Evolutionary conservation across 1,284 basidiomycete genomes (phyloP), one percentile per base, ranked within the genome.

Genomic region (Apiotrichum brassicae): DNA sequence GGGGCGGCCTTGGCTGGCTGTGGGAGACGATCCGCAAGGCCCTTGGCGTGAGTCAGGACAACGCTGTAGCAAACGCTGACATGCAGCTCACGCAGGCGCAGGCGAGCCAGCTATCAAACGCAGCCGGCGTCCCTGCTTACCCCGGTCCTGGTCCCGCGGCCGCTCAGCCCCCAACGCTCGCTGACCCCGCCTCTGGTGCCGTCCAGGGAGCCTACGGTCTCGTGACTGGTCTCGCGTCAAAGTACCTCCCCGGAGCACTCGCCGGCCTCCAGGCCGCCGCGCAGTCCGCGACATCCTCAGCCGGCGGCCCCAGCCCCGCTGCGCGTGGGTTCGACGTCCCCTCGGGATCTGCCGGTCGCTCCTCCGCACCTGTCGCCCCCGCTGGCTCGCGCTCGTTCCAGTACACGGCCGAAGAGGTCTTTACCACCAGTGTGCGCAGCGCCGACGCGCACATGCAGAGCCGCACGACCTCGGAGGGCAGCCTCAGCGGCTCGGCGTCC

Each of bases 181-280:
- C 63, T 22, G 68, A 72, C 52, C 72, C 70, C 7, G 70, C 66
- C 16, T 64, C 63, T 3, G 72, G 71, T 14, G 65, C 65, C 1
- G 54, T 64, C 12, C 65, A 66, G 48, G 61, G 66, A 49, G 57
- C 66, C 7, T 70, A 66, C 35, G 60, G 65, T 8, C 56, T 65
- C 22, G 39, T 65, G 3, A 52, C 58, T n/a, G 14, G 3, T 19
- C 37, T 37, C 30, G 43, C 32, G 30, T 12, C 32, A 14, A 68
- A 66, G 22, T 72, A 72, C 51, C 51, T 69, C 32, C 70, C 72
- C 11, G 55, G 65, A 11, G 70, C 68, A 7, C 46, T 71, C 24
- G 60, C 65, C 6, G 66, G 70, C 28, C 47, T 70, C 8, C 51
- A 54, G 14, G 64, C 67, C 19, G 66, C 65, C 3, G 55, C 30